These are phyloP conservation scores for Sarcocystis neurona DNA, from an alignment of 169 alveolate species.

Conservation along the genomic window DNA sequence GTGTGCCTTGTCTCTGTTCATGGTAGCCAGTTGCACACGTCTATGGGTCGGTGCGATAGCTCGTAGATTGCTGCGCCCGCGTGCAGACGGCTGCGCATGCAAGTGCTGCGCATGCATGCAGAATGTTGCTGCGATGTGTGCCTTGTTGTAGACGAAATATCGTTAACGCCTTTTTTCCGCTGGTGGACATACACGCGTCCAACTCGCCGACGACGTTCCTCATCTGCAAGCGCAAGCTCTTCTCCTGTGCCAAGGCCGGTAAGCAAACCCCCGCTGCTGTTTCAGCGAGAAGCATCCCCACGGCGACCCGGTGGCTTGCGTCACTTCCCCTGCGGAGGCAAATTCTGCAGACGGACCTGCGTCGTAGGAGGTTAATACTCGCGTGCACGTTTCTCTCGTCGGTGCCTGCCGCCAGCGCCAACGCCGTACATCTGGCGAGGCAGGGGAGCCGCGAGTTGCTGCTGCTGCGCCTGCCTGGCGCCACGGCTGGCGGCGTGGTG, in stretches of 20 bases:
- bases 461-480: no score
- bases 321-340: not conserved
- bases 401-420: no score
- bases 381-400: no score
- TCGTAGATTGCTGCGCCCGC: not conserved
- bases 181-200: conserved; percentile 41
- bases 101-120: not conserved
- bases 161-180: conserved; percentile 61
- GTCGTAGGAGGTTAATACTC: not conserved
- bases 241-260: conserved; percentile 50
- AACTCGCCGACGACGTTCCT: conserved; percentile 63
- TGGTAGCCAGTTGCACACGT: no score
- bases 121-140: not conserved
- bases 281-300: no score
- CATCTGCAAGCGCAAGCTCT: conserved; percentile 8
- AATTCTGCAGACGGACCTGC: not conserved
- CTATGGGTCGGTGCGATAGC: no score
- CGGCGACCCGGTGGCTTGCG: no score
- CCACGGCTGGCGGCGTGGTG: no score
- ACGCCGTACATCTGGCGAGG: not conserved
- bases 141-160: conserved; percentile 56
- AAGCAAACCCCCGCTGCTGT: not conserved
- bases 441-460: no score
- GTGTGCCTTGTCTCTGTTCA: no score
- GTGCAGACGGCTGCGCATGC: not conserved